These are phyloP conservation scores for Aspergillus ruber DNA, from an alignment of 2,329 filamentous ascomycete species.

Conservation along the genomic window DNA sequence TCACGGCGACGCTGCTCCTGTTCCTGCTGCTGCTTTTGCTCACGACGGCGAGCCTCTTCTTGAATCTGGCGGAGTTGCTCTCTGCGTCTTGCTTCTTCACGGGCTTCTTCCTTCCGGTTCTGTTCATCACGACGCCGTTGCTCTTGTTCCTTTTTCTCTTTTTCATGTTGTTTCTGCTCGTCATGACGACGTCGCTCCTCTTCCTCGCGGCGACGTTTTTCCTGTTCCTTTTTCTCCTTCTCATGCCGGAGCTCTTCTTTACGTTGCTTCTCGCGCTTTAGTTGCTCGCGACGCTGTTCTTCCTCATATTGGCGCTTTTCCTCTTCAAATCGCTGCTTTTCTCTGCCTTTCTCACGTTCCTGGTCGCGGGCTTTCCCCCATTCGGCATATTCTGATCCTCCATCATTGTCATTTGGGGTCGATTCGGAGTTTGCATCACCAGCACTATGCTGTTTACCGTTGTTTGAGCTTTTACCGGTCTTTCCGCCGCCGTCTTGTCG, in stretches of 20 bases:
- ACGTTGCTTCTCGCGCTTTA: too few relatives aligned
- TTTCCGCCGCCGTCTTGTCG: constrained; percentile 24
- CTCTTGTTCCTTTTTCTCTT: too few relatives aligned
- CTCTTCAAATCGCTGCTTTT: constrained; percentile 30
- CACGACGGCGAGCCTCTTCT: too few relatives aligned
- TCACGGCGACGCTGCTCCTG: too few relatives aligned
- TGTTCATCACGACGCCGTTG: too few relatives aligned
- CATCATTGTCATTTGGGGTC: neutral
- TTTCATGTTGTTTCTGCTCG: too few relatives aligned
- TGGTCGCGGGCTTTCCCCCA: constrained; percentile 17
- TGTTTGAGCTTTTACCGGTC: constrained; percentile 21
- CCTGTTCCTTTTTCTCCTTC: neutral
- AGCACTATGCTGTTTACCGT: constrained; percentile 29
- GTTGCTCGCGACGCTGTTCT: constrained; percentile 4
- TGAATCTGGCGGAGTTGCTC: too few relatives aligned
- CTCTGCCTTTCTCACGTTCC: constrained; percentile 2
- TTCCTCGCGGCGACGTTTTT: too few relatives aligned
- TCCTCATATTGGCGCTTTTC: constrained; percentile 3
- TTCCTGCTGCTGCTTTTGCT: too few relatives aligned
- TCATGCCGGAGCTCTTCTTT: neutral
- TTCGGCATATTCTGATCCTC: neutral
- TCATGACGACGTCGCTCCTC: neutral
- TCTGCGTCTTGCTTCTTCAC: too few relatives aligned
- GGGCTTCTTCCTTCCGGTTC: too few relatives aligned
- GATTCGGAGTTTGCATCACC: constrained; percentile 11